Evolutionary conservation across 257 asterid species (phyloP).

Genomic region (Solanum gracilifrons): DNA sequence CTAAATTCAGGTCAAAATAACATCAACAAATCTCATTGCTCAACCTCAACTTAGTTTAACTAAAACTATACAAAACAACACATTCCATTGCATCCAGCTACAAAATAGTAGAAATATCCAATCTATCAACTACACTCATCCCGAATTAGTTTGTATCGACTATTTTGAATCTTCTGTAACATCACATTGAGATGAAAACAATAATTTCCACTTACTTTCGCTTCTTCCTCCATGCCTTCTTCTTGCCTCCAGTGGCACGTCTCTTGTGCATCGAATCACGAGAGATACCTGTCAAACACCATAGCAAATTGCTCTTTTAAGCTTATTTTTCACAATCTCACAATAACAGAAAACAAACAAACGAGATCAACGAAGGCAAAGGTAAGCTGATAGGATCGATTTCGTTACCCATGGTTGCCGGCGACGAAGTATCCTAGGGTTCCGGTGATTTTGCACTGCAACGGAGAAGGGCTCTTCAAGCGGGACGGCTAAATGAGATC

Average conservation of each 20-base stretch:
- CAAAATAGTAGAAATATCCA: neutral
- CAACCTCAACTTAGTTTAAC: neutral
- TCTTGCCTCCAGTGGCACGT: constrained; percentile 1
- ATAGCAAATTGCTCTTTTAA: neutral
- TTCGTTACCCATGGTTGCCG: neutral
- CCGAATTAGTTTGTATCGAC: neutral
- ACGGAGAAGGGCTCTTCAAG: neutral
- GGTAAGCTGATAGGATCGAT: neutral
- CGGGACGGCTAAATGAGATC: neutral
- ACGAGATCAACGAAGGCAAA: neutral
- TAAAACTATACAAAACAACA: neutral
- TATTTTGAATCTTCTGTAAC: neutral
- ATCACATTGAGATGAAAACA: neutral
- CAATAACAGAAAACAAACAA: neutral
- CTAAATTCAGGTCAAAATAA: neutral
- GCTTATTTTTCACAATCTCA: neutral
- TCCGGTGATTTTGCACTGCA: neutral
- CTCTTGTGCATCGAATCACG: constrained; percentile 2
- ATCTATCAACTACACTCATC: neutral
- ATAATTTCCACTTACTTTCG: neutral
- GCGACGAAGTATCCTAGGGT: neutral
- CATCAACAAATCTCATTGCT: neutral
- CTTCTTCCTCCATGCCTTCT: constrained; percentile 1
- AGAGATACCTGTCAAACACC: neutral
- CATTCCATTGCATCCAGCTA: neutral